Percentiles rank a stretch among this genome's conserved stretches.
phyloP scores from a whole-genome alignment of 2,329 filamentous ascomycete species.

The Saccharata proteae region DNA sequence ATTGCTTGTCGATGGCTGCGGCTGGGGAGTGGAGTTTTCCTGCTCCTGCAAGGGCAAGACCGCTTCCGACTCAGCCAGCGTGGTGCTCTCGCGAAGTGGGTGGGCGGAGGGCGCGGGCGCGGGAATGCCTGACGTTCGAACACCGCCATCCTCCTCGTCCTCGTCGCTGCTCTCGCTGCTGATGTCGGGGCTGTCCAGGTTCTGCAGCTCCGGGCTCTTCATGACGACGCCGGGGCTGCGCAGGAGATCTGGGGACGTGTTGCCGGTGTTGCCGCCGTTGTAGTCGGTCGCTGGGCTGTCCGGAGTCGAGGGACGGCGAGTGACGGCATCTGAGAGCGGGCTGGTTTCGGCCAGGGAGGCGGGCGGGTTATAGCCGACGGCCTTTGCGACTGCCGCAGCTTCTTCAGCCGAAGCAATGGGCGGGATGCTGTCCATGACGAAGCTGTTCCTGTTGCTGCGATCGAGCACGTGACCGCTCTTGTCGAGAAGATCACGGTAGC shows the following conservation, averaged over 20 bases:
- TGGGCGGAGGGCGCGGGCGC: no score
- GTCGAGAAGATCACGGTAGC: constrained; percentile 66
- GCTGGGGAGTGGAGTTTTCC: no score
- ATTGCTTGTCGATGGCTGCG: no score
- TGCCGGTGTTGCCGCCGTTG: constrained; percentile 9
- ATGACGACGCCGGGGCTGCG: constrained; percentile 23
- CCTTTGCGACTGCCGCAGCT: constrained; percentile 37
- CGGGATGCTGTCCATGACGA: constrained; percentile 24
- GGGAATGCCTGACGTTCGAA: no score
- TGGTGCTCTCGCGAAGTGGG: no score
- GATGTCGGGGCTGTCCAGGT: constrained; percentile 27
- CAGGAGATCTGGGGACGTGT: constrained; percentile 14
- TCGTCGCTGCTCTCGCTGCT: constrained; percentile 23
- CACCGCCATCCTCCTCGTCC: constrained; percentile 19
- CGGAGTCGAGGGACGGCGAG: constrained; percentile 10
- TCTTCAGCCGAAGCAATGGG: constrained; percentile 31
- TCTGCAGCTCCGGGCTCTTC: constrained; percentile 27
- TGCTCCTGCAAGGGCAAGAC: no score
- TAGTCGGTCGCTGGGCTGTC: constrained; percentile 1
- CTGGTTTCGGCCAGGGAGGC: constrained; percentile 15
- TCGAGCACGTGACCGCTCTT: constrained; percentile 47
- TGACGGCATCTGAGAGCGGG: constrained; percentile 18
- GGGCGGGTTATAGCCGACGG: constrained; percentile 30
- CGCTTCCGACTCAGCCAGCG: no score
- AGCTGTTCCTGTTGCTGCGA: constrained; percentile 33